Evolutionary conservation across 2,329 filamentous ascomycete genomes (phyloP), one percentile per base, ranked within the genome.

Genomic region (Achaetomium macrosporum): DNA sequence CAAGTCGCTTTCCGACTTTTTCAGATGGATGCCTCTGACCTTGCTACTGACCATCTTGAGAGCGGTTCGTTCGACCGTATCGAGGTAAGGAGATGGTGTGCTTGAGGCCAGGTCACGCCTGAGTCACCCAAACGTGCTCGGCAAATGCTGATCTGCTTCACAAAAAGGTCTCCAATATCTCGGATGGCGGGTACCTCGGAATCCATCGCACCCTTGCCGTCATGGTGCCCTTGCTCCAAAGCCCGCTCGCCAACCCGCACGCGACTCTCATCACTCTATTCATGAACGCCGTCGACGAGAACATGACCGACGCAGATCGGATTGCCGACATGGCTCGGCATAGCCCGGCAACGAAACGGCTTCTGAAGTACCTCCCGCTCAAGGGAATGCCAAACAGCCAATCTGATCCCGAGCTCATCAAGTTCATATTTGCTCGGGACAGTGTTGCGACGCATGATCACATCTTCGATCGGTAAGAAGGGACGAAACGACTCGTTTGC

Each of bases 251-350:
- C 44, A 75, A 74, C 51, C 65, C 67, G 0, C 62, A 71, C 29
- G 72, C 73, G 1, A 71, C 70, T 0, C 60, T 75, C 1, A 52
- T 76, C n/a, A 66, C 68, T 10, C 64, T 73, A 1, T 75, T 73
- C 63, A 57, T 71, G 45, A 72, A 72, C 53, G 70, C 68, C 1
- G 57, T 69, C 17, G 11, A 42, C 1, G 59, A 69, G 36, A 17
- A 31, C n/a, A 31, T 16, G 16, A 40, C 20, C 2, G 6, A 7
- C n/a, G 11, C 8, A 19, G 45, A 31, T 9, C 19, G 25, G 6
- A 40, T 40, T 4, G 36, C 20, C 20, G 2, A 31, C 9, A 13
- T 7, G 41, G 10, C 19, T n/a, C n/a, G n/a, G 17, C 17, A 25
- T 17, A 16, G 6, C 15, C 15, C 20, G 16, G 31, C 41, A 25